These are phyloP conservation scores for Carnegiea gigantea DNA, from an alignment of 179 eudicot species.

Conservation along the genomic window DNA sequence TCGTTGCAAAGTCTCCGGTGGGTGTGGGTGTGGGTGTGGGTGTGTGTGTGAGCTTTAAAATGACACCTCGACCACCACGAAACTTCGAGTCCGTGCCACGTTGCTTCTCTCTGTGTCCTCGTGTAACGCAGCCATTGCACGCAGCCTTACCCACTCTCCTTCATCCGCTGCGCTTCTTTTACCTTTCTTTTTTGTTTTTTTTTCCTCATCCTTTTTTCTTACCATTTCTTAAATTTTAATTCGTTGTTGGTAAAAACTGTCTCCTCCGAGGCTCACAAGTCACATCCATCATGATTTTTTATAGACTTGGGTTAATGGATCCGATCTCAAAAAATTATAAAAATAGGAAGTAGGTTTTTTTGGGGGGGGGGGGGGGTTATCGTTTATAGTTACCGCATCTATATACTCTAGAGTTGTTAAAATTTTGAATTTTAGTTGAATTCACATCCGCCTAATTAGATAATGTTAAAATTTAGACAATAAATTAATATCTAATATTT, in stretches of 20 bases:
- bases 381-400: too few species aligned
- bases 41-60: not conserved
- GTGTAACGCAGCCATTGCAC: not conserved
- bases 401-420: too few species aligned
- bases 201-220: not conserved
- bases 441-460: too few species aligned
- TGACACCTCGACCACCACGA: not conserved
- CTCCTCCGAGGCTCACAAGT: too few species aligned
- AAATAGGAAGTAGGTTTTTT: too few species aligned
- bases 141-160: not conserved
- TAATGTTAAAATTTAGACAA: too few species aligned
- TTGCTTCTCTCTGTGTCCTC: not conserved
- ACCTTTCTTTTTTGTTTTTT: not conserved
- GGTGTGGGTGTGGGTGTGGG: not conserved
- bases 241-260: not conserved
- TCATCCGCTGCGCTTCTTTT: not conserved
- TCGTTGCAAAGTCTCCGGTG: conserved; percentile 5
- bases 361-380: accelerated
- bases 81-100: not conserved
- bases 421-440: too few species aligned
- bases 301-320: too few species aligned
- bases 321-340: too few species aligned
- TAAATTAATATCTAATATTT: too few species aligned
- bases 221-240: too few species aligned
- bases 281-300: too few species aligned